Evolutionary conservation across 768 basidiomycete species (phyloP), one percentile per base, ranked within the genome.

Genomic region (Lenzites betulinus): DNA sequence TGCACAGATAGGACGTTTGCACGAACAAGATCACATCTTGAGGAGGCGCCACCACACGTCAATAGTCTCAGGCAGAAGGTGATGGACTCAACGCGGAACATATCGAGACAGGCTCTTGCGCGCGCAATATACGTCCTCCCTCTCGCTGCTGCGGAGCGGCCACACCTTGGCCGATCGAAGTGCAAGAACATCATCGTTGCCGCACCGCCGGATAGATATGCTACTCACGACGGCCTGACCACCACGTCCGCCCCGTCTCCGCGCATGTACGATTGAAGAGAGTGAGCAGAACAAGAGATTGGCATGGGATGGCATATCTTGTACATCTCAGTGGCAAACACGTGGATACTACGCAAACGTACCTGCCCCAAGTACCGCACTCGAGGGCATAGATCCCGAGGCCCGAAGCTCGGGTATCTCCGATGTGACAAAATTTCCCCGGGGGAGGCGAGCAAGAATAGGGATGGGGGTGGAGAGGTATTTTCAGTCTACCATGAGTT

Each of bases 401-500:
- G 30, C 30, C 30, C 11, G 30, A 33, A 33, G 30, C 30, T 5
- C 30, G 4, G 30, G 30, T 11, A 33, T 33, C 30, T 33, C 30
- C 30, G 11, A 33, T 11, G 30, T 11, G 30, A 33, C 30, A 11
- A 33, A 11, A 33, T 11, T 33, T 41, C 58, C 51, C 58, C 44
- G 9, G 22, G 30, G 13, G 12, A 28, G 22, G n/a, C 33, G n/a
- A 12, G 20, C n/a, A 33, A 25, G 22, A 20, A n/a, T 39, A 30
- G 48, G 30, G 44, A 23, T 20, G 8, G n/a, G 38, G 35, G 30
- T 20, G 49, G 20, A 23, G 18, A 15, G 35, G 12, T 39, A 18
- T 9, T 28, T 46, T 76, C 75, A 88, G 74, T 92, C 90, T 69
- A 93, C 87, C 76, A 90, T 80, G 84, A 91, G 85, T 72, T 83